Conservation (phyloP, 352 stramenopile genomes). For the Elongisporangium senticosum region DNA sequence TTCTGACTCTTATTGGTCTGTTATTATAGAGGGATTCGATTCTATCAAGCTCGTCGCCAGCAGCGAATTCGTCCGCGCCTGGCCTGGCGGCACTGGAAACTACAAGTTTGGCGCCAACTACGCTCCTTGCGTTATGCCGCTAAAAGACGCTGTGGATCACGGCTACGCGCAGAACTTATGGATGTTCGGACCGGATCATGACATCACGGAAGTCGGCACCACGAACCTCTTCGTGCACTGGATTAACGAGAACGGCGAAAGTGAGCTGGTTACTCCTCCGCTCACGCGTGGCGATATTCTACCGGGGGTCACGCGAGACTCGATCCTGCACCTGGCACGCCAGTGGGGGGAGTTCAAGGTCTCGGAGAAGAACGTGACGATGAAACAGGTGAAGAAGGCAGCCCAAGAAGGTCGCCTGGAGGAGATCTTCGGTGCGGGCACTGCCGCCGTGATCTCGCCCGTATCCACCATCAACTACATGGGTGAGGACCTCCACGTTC, state of each 20-base stretch:
- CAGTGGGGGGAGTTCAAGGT: conserved; percentile 94
- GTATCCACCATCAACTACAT: conserved; percentile 95
- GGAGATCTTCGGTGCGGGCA: conserved; percentile 96
- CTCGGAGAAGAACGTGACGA: conserved; percentile 90
- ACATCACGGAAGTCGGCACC: conserved; percentile 87
- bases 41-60: conserved; percentile 89
- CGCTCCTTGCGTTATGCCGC: conserved; percentile 88
- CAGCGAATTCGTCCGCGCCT: conserved; percentile 92
- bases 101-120: conserved; percentile 94
- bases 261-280: conserved; percentile 94
- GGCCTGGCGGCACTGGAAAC: conserved; percentile 92
- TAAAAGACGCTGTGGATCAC: conserved; percentile 78
- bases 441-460: conserved; percentile 92
- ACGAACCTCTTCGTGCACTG: conserved; percentile 99
- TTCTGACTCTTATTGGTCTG: no score
- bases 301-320: conserved; percentile 95
- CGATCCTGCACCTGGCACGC: conserved; percentile 90
- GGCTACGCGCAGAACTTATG: conserved; percentile 92
- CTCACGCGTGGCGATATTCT: conserved; percentile 95
- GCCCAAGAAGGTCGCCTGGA: conserved; percentile 85
- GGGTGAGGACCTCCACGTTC: conserved; percentile 89
- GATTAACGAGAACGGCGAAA: conserved; percentile 88
- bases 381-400: conserved; percentile 93
- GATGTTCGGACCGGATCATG: conserved; percentile 93
- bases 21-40: conserved; percentile 76